Conservation (phyloP, 208 protist genomes). For the Sergeia podlipaevii region DNA sequence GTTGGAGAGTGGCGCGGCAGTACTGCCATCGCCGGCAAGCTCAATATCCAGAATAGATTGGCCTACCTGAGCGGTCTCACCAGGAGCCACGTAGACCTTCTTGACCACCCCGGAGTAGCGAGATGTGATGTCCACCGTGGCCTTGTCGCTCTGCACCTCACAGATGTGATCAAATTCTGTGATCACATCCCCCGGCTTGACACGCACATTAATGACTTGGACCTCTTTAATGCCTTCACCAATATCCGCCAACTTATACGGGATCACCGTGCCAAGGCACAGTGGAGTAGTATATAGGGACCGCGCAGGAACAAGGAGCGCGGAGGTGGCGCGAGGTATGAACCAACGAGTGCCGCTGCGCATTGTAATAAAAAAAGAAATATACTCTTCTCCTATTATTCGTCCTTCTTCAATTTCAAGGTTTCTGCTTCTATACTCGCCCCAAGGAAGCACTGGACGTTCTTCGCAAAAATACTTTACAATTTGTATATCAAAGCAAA, state of each 20-base stretch:
- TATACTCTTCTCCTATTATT: no score
- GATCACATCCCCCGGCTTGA: slow-evolving; percentile 90
- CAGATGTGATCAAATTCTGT: slow-evolving; percentile 92
- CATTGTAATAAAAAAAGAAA: slow-evolving; percentile 9
- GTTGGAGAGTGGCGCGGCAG: background rate
- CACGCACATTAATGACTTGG: slow-evolving; percentile 91
- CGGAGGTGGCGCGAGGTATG: background rate
- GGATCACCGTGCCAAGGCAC: slow-evolving; percentile 21
- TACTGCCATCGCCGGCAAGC: slow-evolving; percentile 14
- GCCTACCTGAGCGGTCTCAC: slow-evolving; percentile 84
- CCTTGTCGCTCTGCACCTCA: slow-evolving; percentile 95
- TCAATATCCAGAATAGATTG: slow-evolving; percentile 87
- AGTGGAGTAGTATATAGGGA: slow-evolving; percentile 10
- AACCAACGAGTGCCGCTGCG: slow-evolving; percentile 8
- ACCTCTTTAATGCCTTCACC: slow-evolving; percentile 96
- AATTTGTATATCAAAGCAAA: no score
- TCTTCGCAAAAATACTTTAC: no score
- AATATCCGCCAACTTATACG: slow-evolving; percentile 93
- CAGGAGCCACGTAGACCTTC: slow-evolving; percentile 73
- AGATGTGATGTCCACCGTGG: slow-evolving; percentile 91
- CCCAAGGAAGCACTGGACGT: no score
- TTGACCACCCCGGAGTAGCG: slow-evolving; percentile 81
- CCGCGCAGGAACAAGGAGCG: background rate
- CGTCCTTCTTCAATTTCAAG: no score
- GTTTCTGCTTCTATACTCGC: no score